phyloP scores from a whole-genome alignment of 176 grass and related monocot genomes.

The Eleusine indica region DNA sequence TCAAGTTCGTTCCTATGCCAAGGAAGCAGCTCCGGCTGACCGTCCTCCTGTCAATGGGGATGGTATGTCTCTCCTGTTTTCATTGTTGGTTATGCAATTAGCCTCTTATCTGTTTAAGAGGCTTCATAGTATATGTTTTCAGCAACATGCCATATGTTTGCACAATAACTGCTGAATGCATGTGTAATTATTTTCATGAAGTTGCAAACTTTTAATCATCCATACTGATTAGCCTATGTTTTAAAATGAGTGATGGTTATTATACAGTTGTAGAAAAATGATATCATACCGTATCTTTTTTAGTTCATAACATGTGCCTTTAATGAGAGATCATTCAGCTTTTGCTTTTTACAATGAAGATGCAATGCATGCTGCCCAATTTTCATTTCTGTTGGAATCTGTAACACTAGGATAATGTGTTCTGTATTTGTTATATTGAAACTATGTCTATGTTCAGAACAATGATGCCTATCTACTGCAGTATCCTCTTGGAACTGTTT shows the following conservation, averaged over 20 bases:
- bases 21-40: slow-evolving; percentile 55
- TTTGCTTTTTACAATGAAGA: slow-evolving; percentile 3
- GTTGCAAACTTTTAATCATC: background rate
- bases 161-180: background rate
- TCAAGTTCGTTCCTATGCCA: slow-evolving; percentile 67
- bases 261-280: too few relatives aligned
- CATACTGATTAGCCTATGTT: background rate
- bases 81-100: background rate
- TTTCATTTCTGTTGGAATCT: background rate
- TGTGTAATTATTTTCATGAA: background rate
- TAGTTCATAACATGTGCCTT: background rate
- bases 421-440: background rate
- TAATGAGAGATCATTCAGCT: background rate
- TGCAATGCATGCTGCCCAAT: background rate
- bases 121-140: background rate
- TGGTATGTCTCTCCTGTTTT: slow-evolving; percentile 53
- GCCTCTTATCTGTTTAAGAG: background rate
- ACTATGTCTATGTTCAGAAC: too few relatives aligned
- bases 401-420: background rate
- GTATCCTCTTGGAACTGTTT: background rate
- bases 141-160: background rate
- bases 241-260: background rate
- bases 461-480: background rate
- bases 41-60: slow-evolving; percentile 69
- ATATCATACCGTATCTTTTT: too few relatives aligned